Evolutionary conservation across 139 green algal genomes (phyloP), one percentile per base, ranked within the genome.

Genomic region (Coccomyxa sp.): DNA sequence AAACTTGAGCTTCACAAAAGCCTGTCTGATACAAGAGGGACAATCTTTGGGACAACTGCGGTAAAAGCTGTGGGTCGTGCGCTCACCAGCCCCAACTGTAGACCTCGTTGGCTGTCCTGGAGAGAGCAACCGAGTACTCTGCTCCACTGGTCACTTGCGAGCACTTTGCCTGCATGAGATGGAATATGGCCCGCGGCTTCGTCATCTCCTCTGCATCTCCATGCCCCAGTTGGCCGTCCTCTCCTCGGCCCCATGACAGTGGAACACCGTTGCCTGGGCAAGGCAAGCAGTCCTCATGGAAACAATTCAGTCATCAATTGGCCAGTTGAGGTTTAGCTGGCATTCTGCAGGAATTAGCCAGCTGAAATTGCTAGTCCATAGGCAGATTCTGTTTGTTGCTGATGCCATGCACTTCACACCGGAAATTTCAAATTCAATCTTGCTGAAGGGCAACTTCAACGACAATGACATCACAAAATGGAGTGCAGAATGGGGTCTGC

Each of bases 81-180:
- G 27, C 58, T 58, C 77, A 95, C 92, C 95, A 98, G 78, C 95
- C 95, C 94, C 95, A 98, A 85, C 89, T 94, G 86, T 92, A 98
- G 0, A 97, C 86, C 15, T 87, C 79, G 13, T 89, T 85, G 32
- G 81, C 57, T 0, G 82, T 57, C 0, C 84, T 76, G 27, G 87
- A 93, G 0, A 95, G 85, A 12, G 92, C 93, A 51, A 96, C 81
- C 0, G 89, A 94, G 89, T 97, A 96, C 78, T 98, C 95, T 28
- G 95, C 95, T 25, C 95, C 95, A 79, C 93, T 96, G 18, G 88
- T 79, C 1, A 97, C 87, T 12, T 27, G 25, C 31, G 74, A 87
- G 9, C 94, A 79, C 18, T 85, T 84, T 23, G 81, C 76, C 13
- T 83, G 83, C 3, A 91, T 58, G 45, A 97, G 79, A 0, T 81